Conservation (phyloP, 2,329 filamentous ascomycete species). For the Chaetomium strumarium region DNA sequence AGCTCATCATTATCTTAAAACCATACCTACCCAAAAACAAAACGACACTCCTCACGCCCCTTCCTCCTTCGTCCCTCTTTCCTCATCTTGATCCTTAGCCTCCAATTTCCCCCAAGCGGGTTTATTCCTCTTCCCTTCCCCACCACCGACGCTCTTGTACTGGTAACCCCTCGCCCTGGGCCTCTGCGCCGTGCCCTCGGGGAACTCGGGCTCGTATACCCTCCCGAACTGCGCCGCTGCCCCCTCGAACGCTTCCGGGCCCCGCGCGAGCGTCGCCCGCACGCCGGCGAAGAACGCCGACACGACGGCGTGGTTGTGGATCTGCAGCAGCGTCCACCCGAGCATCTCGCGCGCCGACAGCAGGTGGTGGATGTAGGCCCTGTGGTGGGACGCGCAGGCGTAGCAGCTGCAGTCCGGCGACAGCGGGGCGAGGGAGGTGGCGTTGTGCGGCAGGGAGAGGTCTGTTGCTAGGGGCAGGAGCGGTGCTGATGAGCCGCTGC, state of each 20-base stretch:
- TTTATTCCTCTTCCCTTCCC: constrained; percentile 61
- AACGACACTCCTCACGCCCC: too few relatives aligned
- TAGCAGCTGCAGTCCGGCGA: constrained; percentile 67
- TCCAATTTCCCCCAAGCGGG: constrained; percentile 55
- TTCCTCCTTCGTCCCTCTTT: too few relatives aligned
- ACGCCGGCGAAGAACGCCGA: constrained; percentile 67
- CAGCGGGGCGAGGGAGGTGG: constrained; percentile 58
- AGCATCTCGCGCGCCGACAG: constrained; percentile 93
- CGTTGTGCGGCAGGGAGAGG: constrained; percentile 64
- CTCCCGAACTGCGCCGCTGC: constrained; percentile 37
- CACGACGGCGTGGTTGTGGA: constrained; percentile 79
- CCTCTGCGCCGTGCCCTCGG: constrained; percentile 67
- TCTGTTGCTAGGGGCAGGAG: constrained; percentile 62
- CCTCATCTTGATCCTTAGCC: constrained; percentile 38
- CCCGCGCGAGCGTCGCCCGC: constrained; percentile 55
- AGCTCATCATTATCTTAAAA: too few relatives aligned
- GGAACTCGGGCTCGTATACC: constrained; percentile 65
- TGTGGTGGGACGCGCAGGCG: constrained; percentile 74
- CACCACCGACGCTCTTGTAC: constrained; percentile 62
- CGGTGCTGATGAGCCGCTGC: not conserved
- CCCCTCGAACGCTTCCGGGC: constrained; percentile 54
- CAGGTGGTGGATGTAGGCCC: constrained; percentile 82
- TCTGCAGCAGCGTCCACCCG: constrained; percentile 84
- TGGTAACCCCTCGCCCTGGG: constrained; percentile 80
- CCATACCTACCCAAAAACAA: too few relatives aligned